Evolutionary conservation across 345 rosid genomes (phyloP), one percentile per base, ranked within the genome.

Genomic region (Sisymbrium irio): DNA sequence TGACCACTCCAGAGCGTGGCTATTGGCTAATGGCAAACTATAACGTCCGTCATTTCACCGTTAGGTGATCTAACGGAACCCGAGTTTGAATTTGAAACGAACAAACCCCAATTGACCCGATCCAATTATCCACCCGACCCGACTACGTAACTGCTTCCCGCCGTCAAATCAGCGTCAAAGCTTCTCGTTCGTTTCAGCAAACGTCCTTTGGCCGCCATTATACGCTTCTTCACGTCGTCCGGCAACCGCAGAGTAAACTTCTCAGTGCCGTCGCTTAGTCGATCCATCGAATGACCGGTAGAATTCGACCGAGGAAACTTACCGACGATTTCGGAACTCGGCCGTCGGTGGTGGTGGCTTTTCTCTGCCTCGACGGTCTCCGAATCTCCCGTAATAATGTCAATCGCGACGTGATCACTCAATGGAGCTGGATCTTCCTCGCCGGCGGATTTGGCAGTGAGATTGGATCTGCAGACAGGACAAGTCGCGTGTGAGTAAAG

Each of bases 391-490:
- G 27, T 63, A 25, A 27, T 20, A 22, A 84, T 72, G 1, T 77
- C 49, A 44, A 87, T 79, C 57, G 41, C 77, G 30, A 77, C 58
- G 32, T 79, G 81, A 37, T 71, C 74, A 12, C 14, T 45, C 7
- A 35, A 47, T 79, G 50, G 63, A 22, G 49, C 9, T 44, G 7
- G 18, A 64, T 30, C 36, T 62, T 33, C 44, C 33, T 54, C 65
- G 22, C 20, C 25, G 25, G 25, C 20, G 60, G 79, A 68, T 25
- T 79, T 79, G 6, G 72, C 44, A 7, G 76, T 67, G 72, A 88
- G 84, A 15, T 80, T 54, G 15, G 80, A 82, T 58, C 90, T 84
- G 69, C 93, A 88, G 32, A 86, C 85, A 9, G 93, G 93, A 10
- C 90, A 88, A 7, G 88, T 84, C 9, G 75, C 68, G 59, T 79